A percentile compares a stretch with the other conserved stretches of the same genome.
These are phyloP conservation scores for Ganoderma meredithae DNA, from an alignment of 1,284 basidiomycete species.

Conservation along the genomic window DNA sequence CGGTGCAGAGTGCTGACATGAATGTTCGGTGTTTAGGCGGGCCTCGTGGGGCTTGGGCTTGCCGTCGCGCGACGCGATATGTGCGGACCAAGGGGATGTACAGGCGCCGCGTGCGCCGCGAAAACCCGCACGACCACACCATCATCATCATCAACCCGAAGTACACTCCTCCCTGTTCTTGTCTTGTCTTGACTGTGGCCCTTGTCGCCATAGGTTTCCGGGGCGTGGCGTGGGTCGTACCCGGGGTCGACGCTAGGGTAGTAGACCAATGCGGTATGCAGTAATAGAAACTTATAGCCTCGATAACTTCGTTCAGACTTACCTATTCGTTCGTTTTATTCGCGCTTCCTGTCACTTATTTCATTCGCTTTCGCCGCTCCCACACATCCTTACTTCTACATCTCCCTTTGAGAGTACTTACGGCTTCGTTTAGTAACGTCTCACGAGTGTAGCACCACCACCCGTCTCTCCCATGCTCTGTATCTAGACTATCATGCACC, in stretches of 20 bases:
- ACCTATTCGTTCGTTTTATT: slow-evolving; percentile 13
- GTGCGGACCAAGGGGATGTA: slow-evolving; percentile 3
- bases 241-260: slow-evolving; percentile 23
- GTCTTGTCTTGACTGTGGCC: slow-evolving; percentile 1
- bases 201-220: slow-evolving; percentile 8
- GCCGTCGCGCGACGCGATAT: slow-evolving; percentile 1
- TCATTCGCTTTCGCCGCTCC: slow-evolving; percentile 8
- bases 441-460: slow-evolving; percentile 23
- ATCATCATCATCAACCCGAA: not conserved
- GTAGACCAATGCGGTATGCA: slow-evolving; percentile 29
- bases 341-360: slow-evolving; percentile 17
- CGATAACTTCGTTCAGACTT: slow-evolving; percentile 13
- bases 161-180: not conserved
- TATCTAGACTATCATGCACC: slow-evolving; percentile 17
- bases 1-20: slow-evolving; percentile 8
- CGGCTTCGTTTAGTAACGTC: slow-evolving; percentile 23
- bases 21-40: not conserved
- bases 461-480: slow-evolving; percentile 5
- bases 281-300: slow-evolving; percentile 26
- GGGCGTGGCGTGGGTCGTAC: slow-evolving; percentile 15
- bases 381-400: slow-evolving; percentile 16
- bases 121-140: slow-evolving; percentile 2
- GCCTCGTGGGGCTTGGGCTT: not conserved
- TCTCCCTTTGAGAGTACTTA: slow-evolving; percentile 13
- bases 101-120: not conserved